These are phyloP conservation scores for Withania somnifera DNA, from an alignment of 305 asterid species.

Conservation along the genomic window DNA sequence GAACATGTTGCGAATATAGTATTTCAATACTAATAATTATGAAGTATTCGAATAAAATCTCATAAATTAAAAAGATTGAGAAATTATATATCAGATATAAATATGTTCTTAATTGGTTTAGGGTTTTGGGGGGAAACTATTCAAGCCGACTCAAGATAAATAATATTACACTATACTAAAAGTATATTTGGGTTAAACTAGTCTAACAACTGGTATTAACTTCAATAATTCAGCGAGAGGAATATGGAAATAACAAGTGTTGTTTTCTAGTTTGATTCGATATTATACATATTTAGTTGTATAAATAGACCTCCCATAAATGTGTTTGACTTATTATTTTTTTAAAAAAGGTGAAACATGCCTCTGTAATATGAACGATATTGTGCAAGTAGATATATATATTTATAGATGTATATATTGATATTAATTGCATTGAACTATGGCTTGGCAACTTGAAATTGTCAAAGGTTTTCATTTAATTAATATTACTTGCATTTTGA, in stretches of 20 bases:
- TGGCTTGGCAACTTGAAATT: background rate
- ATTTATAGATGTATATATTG: too few species aligned
- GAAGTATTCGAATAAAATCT: background rate
- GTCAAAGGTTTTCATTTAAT: background rate
- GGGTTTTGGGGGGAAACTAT: background rate
- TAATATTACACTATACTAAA: background rate
- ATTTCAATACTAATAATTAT: background rate
- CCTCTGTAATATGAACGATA: background rate
- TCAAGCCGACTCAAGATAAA: background rate
- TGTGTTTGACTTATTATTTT: background rate
- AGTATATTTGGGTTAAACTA: background rate
- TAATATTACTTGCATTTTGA: background rate
- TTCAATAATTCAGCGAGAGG: too few species aligned
- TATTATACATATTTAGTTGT: background rate
- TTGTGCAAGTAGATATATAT: background rate
- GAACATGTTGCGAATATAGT: background rate
- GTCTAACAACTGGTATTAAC: background rate
- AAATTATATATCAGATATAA: background rate
- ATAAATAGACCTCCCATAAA: background rate
- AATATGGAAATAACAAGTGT: background rate
- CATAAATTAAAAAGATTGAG: background rate
- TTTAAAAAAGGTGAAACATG: background rate
- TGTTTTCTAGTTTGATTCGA: background rate
- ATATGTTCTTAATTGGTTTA: background rate
- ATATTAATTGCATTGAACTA: too few species aligned